Evolutionary conservation across 2,329 filamentous ascomycete genomes (phyloP).

Genomic region (Diaporthe citriasiana): DNA sequence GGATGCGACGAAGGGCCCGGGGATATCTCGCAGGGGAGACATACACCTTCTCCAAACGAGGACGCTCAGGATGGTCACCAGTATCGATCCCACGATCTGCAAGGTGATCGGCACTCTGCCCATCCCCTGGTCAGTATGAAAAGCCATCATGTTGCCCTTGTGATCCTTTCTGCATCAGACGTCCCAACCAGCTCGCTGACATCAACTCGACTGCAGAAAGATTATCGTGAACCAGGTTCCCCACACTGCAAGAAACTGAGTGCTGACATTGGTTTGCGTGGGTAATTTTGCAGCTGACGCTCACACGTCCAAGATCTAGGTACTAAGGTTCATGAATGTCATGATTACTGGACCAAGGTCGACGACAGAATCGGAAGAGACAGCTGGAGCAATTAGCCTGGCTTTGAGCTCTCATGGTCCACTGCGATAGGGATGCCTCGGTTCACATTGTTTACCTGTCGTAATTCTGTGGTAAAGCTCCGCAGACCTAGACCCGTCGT

Average conservation of each 20-base stretch:
- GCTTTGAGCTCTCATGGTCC: neutral
- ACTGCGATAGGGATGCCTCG: neutral
- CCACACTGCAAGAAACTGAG: neutral
- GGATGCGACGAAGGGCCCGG: conserved; percentile 11
- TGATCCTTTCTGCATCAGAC: neutral
- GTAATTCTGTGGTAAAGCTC: neutral
- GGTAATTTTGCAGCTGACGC: neutral
- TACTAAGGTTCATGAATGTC: too few relatives aligned
- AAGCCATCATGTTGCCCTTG: neutral
- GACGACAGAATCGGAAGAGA: neutral
- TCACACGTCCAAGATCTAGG: neutral
- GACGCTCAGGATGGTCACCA: conserved; percentile 4
- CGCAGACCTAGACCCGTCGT: neutral
- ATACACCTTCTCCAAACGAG: conserved; percentile 10
- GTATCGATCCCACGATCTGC: neutral
- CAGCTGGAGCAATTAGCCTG: neutral
- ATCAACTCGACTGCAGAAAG: neutral
- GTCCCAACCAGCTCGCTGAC: neutral
- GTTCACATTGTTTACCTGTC: conserved; percentile 7
- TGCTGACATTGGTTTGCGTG: neutral
- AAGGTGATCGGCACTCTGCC: neutral
- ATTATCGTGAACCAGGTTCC: neutral
- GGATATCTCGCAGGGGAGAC: neutral
- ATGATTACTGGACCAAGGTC: neutral
- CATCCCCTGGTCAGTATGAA: neutral